Conservation (phyloP, 1,284 basidiomycete genomes). For the Cryptococcus amylolentus region DNA sequence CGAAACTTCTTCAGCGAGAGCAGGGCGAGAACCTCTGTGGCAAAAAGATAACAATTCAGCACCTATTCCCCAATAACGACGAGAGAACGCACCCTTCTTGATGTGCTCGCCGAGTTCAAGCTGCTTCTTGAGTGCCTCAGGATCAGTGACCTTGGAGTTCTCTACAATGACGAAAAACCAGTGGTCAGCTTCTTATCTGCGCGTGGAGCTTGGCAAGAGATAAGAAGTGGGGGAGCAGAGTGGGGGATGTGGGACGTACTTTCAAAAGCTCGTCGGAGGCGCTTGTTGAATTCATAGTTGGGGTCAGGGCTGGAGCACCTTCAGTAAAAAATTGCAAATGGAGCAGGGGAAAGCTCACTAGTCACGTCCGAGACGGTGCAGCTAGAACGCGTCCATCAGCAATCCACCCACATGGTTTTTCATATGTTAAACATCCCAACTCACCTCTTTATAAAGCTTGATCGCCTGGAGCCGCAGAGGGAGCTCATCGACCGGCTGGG, state of each 20-base stretch:
- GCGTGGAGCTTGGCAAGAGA: background rate
- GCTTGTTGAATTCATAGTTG: slow-evolving; percentile 48
- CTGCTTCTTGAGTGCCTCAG: slow-evolving; percentile 71
- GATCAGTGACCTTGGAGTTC: slow-evolving; percentile 66
- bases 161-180: slow-evolving; percentile 52
- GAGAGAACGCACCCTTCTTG: slow-evolving; percentile 63
- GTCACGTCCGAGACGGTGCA: slow-evolving; percentile 49
- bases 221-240: background rate
- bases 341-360: slow-evolving; percentile 34
- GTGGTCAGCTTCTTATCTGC: background rate
- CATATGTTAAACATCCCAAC: background rate
- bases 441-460: slow-evolving; percentile 49
- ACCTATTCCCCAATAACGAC: background rate
- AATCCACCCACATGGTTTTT: background rate
- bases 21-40: slow-evolving; percentile 73
- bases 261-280: slow-evolving; percentile 48
- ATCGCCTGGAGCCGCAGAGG: slow-evolving; percentile 39
- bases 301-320: slow-evolving; percentile 40
- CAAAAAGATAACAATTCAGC: background rate
- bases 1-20: slow-evolving; percentile 84
- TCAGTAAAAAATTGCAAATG: background rate
- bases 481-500: slow-evolving; percentile 2
- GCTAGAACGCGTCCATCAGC: slow-evolving; percentile 21
- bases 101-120: slow-evolving; percentile 79
- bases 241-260: slow-evolving; percentile 28